Evolutionary conservation across 1,284 basidiomycete genomes (phyloP), one percentile per base, ranked within the genome.

Genomic region (Rhodofomes roseus): DNA sequence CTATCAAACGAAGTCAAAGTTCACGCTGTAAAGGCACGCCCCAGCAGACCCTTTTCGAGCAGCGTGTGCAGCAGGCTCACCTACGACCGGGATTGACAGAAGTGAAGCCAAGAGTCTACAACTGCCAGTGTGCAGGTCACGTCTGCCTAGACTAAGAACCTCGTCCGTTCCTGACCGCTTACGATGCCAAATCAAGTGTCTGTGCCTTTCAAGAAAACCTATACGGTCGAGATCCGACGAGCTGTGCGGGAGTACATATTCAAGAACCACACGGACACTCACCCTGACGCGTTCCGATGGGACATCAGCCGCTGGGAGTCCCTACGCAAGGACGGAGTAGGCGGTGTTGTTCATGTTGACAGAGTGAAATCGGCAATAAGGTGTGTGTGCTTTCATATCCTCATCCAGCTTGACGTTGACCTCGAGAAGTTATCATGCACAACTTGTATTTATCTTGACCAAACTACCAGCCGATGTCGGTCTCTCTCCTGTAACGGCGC

Each of bases 211-310:
- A 96, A 96, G 76, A 85, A 79, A 70, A 86, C 91, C 0, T 82
- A 82, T 56, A 73, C 79, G 1, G 70, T 87, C 34, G 79, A 85
- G 23, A 76, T 95, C 62, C 80, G 81, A 31, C 74, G 81, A 25
- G 77, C 85, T 5, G 79, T 90, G 1, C 81, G 86, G 44, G 77
- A 79, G 43, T 93, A 95, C 74, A 88, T 97, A 54, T 77, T 80
- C n/a, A 68, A 74, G 0, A 77, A 84, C 54, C 85, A 90, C 71
- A 79, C 82, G 7, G 88, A 90, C 44, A 84, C 87, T n/a, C 92
- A 96, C 69, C 93, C 95, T 0, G 93, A 95, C 66, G 86, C 89
- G n/a, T 96, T 95, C 77, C 87, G 81, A 71, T 79, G 81, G 66
- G 95, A 98, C 72, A 85, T 96, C 54, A 80, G 80, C 9, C 74